phyloP scores from a whole-genome alignment of 2,329 filamentous ascomycete species.

The Lecanicillium sp. region DNA sequence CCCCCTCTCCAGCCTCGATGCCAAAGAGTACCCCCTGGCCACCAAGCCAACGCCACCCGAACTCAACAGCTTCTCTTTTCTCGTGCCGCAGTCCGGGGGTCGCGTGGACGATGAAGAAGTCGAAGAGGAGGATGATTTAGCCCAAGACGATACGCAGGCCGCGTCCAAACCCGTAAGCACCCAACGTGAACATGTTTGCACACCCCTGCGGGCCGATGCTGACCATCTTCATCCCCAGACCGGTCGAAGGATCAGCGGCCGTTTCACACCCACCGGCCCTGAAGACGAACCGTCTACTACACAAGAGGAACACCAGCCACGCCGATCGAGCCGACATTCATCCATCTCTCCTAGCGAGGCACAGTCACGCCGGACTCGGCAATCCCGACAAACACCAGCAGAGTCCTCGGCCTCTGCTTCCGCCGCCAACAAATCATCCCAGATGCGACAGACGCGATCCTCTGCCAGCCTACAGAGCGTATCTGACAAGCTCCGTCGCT shows the following conservation, averaged over 20 bases:
- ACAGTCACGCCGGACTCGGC: conserved; percentile 21
- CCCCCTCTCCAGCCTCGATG: conserved; percentile 64
- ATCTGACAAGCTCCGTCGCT: conserved; percentile 27
- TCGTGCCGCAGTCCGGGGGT: not conserved
- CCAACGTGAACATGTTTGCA: not conserved
- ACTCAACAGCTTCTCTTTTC: conserved; percentile 63
- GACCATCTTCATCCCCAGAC: not conserved
- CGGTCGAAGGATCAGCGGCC: not conserved
- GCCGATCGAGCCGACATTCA: conserved; percentile 20
- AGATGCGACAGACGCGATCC: conserved; percentile 17
- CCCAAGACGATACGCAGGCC: conserved; percentile 8
- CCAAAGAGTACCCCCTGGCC: conserved; percentile 85
- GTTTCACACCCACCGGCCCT: not conserved
- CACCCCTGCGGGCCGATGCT: not conserved
- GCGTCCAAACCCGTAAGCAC: not conserved
- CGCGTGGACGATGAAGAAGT: conserved; percentile 13
- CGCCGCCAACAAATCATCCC: conserved; percentile 13
- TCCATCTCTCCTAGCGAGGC: conserved; percentile 26
- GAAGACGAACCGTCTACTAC: not conserved
- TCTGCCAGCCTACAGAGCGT: conserved; percentile 19
- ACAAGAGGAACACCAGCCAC: conserved; percentile 6
- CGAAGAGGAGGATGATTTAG: conserved; percentile 16
- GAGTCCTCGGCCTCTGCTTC: conserved; percentile 21
- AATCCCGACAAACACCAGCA: conserved; percentile 19
- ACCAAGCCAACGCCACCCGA: conserved; percentile 72